These are phyloP conservation scores for Solanum pinnatisectum DNA, from an alignment of 257 asterid genomes.

Conservation along the genomic window DNA sequence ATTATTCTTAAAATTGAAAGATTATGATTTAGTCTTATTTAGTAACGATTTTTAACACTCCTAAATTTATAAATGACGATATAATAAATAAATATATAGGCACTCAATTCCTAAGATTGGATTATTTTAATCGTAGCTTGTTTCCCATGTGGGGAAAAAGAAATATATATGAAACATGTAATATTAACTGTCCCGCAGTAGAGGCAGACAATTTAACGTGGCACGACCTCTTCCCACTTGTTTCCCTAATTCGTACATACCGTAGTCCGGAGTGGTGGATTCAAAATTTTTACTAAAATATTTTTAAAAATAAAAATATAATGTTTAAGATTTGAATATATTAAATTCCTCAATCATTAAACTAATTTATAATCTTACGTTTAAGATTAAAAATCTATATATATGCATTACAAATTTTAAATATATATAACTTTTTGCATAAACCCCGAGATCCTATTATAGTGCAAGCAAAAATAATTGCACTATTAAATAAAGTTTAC, in stretches of 20 bases:
- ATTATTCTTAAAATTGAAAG: too few relatives aligned
- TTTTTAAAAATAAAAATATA: too few relatives aligned
- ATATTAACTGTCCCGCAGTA: not conserved
- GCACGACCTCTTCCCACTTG: not conserved
- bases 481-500: too few relatives aligned
- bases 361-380: too few relatives aligned
- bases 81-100: not conserved
- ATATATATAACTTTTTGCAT: too few relatives aligned
- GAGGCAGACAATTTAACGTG: not conserved
- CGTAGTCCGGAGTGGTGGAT: too few relatives aligned
- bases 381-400: too few relatives aligned
- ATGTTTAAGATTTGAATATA: too few relatives aligned
- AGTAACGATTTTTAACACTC: not conserved
- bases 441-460: too few relatives aligned
- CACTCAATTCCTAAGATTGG: not conserved
- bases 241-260: not conserved
- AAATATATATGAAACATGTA: not conserved
- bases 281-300: too few relatives aligned
- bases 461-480: too few relatives aligned
- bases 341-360: not conserved
- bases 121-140: not conserved
- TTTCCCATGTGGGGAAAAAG: not conserved
- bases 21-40: not conserved
- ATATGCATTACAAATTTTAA: too few relatives aligned
- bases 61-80: not conserved